Base-by-base conservation (phyloP, 2,329 filamentous ascomycete species). In the Colletotrichum lupini region DNA sequence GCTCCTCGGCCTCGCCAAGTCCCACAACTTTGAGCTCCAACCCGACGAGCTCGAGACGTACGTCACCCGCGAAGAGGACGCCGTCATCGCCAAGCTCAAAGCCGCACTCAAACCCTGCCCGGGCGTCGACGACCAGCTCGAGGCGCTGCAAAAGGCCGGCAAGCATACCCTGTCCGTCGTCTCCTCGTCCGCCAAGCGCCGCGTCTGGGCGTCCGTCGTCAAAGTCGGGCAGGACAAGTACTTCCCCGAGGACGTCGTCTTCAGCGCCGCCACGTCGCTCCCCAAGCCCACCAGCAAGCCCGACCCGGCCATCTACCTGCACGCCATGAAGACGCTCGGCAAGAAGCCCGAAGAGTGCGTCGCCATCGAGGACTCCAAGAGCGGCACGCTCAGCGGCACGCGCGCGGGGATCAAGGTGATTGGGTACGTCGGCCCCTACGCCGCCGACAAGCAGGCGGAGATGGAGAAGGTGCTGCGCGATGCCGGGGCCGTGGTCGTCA, bases 361-460 rank as follows among this genome's bases (percentile, higher is more conserved):
- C 37, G 93, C 95, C 28, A 90, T 98, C 72, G 95, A 98, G 87
- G 95, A 98, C 86, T 94, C 92, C 87, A 94, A 94, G 89, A 95
- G 92, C 77, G 95, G 95, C 74, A 93, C 94, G 56, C 89, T 93
- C 71, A 94, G 93, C 76, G 87, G 83, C 72, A 91, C 92, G 79
- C 89, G 93, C 73, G 95, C 95, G 22, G 91, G 91, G 62, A 97
- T 98, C 80, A 92, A 91, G 75, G 91, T 93, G 75, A 91, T 98
- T 78, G 95, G 92, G 68, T 98, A 98, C 83, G 93, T 97, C 35
- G 95, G 95, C 49, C 93, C 93, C 70, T 97, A 96, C 83, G 85
- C 85, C 63, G 84, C 84, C 22, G 87, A 87, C 46, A 88, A 92
- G 83, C 85, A 89, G 83, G 85, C 88, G 60, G 88, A 92, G 82